Evolutionary conservation across 331 rosid species (phyloP).

Genomic region (Dryas integrifolia): DNA sequence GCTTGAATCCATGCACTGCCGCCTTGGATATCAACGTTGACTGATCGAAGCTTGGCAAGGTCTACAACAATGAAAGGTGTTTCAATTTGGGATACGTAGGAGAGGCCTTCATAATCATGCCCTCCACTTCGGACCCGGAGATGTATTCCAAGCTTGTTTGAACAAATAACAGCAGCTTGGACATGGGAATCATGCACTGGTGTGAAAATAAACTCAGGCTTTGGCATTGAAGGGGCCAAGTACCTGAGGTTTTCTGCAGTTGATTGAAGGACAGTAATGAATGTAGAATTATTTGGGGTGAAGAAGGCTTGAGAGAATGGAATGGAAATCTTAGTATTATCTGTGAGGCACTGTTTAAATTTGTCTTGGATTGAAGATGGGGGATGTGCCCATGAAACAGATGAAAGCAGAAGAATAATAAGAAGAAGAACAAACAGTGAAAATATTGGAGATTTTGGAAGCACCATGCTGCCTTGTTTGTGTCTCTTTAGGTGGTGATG

Average conservation of each 20-base stretch:
- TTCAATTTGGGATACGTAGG: constrained; percentile 55
- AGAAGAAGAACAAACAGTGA: background rate
- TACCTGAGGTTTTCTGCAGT: constrained; percentile 52
- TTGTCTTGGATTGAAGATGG: constrained; percentile 32
- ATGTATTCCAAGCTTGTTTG: constrained; percentile 50
- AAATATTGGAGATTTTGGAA: background rate
- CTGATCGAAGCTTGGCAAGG: constrained; percentile 43
- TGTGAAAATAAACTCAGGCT: constrained; percentile 60
- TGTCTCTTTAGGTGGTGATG: background rate
- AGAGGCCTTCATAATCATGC: constrained; percentile 69
- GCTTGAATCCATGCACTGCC: constrained; percentile 64
- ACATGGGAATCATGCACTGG: constrained; percentile 54
- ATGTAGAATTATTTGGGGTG: constrained; percentile 40
- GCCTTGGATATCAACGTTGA: constrained; percentile 34
- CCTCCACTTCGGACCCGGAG: constrained; percentile 66
- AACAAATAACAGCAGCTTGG: constrained; percentile 55
- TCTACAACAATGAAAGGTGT: constrained; percentile 55
- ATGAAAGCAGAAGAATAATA: background rate
- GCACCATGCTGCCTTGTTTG: constrained; percentile 3
- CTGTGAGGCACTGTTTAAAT: constrained; percentile 43
- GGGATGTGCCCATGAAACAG: constrained; percentile 14
- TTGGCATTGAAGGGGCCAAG: constrained; percentile 46
- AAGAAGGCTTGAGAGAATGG: constrained; percentile 38
- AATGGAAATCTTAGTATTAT: constrained; percentile 31
- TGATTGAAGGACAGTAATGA: constrained; percentile 39